These are phyloP conservation scores for Xerocomellus chrysenteron DNA, from an alignment of 768 basidiomycete species.

Conservation along the genomic window DNA sequence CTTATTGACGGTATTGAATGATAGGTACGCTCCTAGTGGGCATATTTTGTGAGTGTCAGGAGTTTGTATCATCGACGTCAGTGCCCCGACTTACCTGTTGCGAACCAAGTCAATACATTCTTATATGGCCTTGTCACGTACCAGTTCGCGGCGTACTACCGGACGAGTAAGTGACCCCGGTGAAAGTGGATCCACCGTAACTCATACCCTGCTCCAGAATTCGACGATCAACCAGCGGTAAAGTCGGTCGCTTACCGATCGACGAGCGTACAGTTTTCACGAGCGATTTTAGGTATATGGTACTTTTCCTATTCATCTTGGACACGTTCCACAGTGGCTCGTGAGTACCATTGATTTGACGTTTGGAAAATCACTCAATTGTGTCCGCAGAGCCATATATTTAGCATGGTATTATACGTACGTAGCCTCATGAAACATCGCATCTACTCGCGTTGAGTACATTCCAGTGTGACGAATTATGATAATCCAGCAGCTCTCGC, in stretches of 20 bases:
- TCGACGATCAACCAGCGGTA: conserved; percentile 9
- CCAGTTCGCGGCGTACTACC: conserved; percentile 42
- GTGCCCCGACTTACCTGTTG: not conserved
- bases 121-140: conserved; percentile 45
- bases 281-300: not conserved
- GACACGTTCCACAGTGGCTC: not conserved
- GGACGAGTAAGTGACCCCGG: conserved; percentile 5
- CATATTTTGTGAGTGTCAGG: conserved; percentile 13
- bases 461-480: conserved; percentile 11
- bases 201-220: not conserved
- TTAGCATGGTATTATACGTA: conserved; percentile 22
- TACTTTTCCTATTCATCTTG: not conserved
- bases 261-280: not conserved
- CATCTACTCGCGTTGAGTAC: not conserved
- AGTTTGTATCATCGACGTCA: not conserved
- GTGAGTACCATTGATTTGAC: conserved; percentile 2
- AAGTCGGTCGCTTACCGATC: not conserved
- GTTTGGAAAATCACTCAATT: too few relatives aligned
- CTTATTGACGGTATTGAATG: not conserved
- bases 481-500: conserved; percentile 10
- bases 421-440: not conserved
- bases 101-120: conserved; percentile 20
- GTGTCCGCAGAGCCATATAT: conserved; percentile 11
- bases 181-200: not conserved
- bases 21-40: conserved; percentile 19